These are phyloP conservation scores for Ustilago trichophora DNA, from an alignment of 1,284 basidiomycete genomes.

Conservation along the genomic window DNA sequence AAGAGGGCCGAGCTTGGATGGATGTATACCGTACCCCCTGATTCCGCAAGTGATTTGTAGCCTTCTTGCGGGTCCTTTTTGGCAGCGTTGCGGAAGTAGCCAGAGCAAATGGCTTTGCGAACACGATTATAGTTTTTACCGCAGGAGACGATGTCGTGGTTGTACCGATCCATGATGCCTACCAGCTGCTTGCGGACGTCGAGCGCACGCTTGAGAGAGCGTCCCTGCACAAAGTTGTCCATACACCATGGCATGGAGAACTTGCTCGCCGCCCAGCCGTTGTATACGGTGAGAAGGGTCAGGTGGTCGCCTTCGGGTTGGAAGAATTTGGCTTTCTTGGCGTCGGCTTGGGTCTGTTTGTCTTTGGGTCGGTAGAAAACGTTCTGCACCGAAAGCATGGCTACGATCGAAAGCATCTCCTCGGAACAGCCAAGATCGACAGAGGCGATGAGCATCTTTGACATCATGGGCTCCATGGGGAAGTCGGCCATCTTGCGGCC, in stretches of 20 bases:
- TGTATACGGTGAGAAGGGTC: conserved; percentile 94
- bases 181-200: conserved; percentile 95
- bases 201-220: conserved; percentile 88
- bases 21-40: conserved; percentile 87
- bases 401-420: conserved; percentile 94
- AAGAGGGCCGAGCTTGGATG: conserved; percentile 97
- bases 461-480: conserved; percentile 96
- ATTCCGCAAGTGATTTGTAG: conserved; percentile 94
- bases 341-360: conserved; percentile 74
- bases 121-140: conserved; percentile 93
- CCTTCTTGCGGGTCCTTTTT: conserved; percentile 76
- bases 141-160: conserved; percentile 90
- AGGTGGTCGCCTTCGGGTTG: conserved; percentile 97
- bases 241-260: conserved; percentile 72
- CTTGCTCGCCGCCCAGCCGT: conserved; percentile 97
- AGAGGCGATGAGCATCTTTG: conserved; percentile 93
- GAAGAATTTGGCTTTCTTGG: conserved; percentile 91
- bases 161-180: conserved; percentile 99
- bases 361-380: conserved; percentile 98
- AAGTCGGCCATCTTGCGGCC: conserved; percentile 98
- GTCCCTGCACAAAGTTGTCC: conserved; percentile 95
- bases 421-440: conserved; percentile 95
- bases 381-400: conserved; percentile 94
- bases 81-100: conserved; percentile 70
- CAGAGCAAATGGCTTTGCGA: conserved; percentile 93